Conservation (phyloP, 2,329 filamentous ascomycete species). For the Arthrobotrys sphaeroides region DNA sequence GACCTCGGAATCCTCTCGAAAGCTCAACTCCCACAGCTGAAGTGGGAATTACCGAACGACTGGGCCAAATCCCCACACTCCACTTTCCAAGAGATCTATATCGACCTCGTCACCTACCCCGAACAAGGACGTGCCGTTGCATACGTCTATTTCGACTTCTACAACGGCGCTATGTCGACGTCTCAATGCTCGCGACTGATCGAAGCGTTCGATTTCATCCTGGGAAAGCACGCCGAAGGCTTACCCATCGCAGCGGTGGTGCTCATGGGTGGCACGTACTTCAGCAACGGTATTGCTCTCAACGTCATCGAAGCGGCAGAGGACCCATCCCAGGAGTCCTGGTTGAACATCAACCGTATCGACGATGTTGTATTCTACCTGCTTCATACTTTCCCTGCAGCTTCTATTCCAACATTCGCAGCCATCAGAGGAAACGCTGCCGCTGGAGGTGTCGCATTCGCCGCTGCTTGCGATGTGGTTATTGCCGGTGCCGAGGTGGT, state of each 20-base stretch:
- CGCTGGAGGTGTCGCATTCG: slow-evolving; percentile 63
- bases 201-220: slow-evolving; percentile 60
- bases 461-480: slow-evolving; percentile 61
- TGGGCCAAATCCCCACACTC: slow-evolving; percentile 58
- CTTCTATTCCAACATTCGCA: slow-evolving; percentile 61
- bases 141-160: slow-evolving; percentile 63
- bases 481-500: slow-evolving; percentile 61
- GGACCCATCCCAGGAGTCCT: slow-evolving; percentile 62
- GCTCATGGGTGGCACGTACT: slow-evolving; percentile 63
- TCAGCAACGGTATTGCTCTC: slow-evolving; percentile 63
- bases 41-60: slow-evolving; percentile 55
- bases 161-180: slow-evolving; percentile 64
- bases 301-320: slow-evolving; percentile 63
- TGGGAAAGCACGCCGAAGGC: slow-evolving; percentile 58
- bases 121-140: slow-evolving; percentile 58
- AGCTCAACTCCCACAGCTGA: slow-evolving; percentile 24
- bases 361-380: slow-evolving; percentile 62
- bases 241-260: slow-evolving; percentile 60
- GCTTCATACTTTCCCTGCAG: slow-evolving; percentile 61
- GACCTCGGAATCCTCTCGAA: slow-evolving; percentile 59
- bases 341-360: slow-evolving; percentile 64
- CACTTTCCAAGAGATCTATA: slow-evolving; percentile 62
- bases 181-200: slow-evolving; percentile 61
- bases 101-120: slow-evolving; percentile 60
- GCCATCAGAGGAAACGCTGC: slow-evolving; percentile 63